Percentiles rank a stretch among this genome's conserved stretches.
Conservation (phyloP, 108 stramenopile species). For the Nitzschia sp. region DNA sequence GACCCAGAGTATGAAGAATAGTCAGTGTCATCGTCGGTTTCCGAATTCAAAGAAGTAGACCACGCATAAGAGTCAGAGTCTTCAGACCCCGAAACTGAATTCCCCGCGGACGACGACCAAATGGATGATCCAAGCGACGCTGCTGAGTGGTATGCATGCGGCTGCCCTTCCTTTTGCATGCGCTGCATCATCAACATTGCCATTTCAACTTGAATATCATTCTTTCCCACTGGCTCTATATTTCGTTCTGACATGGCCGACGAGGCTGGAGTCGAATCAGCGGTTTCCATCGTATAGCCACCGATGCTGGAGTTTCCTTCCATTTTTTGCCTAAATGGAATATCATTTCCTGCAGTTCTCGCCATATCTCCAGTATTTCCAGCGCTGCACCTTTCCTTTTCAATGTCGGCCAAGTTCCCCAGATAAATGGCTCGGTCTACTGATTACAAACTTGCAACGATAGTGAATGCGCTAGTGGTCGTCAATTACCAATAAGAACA, state of each 20-base stretch:
- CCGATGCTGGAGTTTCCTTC: constrained; percentile 3
- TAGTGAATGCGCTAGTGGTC: no score
- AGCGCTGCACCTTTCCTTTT: no score
- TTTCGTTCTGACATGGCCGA: not conserved
- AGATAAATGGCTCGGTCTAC: no score
- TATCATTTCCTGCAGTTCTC: not conserved
- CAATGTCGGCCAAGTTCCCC: no score
- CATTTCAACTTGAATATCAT: constrained; percentile 11
- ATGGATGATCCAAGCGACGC: constrained; percentile 5
- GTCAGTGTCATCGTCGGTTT: not conserved
- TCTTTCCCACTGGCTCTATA: constrained; percentile 1
- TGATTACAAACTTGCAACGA: no score
- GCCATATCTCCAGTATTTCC: no score
- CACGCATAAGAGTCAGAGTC: constrained; percentile 6
- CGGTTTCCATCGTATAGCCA: not conserved
- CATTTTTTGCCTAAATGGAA: not conserved
- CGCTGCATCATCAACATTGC: constrained; percentile 9
- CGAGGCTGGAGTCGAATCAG: constrained; percentile 5
- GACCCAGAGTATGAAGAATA: not conserved
- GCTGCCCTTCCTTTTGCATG: not conserved
- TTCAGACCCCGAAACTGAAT: not conserved
- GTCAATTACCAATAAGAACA: no score
- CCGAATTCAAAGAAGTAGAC: constrained; percentile 7
- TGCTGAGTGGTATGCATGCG: not conserved
- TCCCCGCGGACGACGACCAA: not conserved